Percentiles rank a stretch among this genome's conserved stretches.
phyloP scores from a whole-genome alignment of 345 rosid genomes.

The Zanthoxylum bungeanum region DNA sequence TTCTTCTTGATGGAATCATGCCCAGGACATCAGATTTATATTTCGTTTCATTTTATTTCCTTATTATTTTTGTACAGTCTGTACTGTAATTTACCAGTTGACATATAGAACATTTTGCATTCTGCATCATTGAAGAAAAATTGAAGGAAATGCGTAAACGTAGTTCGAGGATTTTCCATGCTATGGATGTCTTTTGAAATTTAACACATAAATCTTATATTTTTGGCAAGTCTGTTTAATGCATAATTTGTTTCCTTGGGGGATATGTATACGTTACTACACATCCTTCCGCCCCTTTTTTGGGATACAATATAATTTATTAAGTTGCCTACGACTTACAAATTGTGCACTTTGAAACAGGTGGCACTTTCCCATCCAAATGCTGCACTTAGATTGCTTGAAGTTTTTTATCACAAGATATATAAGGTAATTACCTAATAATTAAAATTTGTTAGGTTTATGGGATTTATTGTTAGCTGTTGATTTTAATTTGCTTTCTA shows the following conservation, averaged over 20 bases:
- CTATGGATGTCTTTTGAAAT: not conserved
- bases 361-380: conserved; percentile 85
- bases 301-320: not conserved
- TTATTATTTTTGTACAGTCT: too few relatives aligned
- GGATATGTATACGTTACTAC: too few relatives aligned
- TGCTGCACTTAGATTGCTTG: conserved; percentile 91
- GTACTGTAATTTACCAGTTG: too few relatives aligned
- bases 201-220: not conserved
- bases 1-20: too few relatives aligned
- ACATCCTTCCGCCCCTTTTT: too few relatives aligned
- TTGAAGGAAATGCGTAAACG: too few relatives aligned
- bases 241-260: not conserved
- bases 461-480: too few relatives aligned
- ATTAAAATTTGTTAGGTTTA: not conserved
- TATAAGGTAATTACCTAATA: conserved; percentile 59
- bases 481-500: not conserved
- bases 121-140: too few relatives aligned
- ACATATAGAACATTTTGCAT: too few relatives aligned
- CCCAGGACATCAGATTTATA: too few relatives aligned
- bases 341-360: conserved; percentile 36
- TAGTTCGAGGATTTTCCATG: not conserved
- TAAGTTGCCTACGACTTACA: not conserved
- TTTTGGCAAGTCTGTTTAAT: not conserved
- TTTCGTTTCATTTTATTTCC: too few relatives aligned
- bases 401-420: conserved; percentile 94